A percentile compares a stretch with the other conserved stretches of the same genome.
Conservation (phyloP, 2,329 filamentous ascomycete species). For the Gremmenia infestans region DNA sequence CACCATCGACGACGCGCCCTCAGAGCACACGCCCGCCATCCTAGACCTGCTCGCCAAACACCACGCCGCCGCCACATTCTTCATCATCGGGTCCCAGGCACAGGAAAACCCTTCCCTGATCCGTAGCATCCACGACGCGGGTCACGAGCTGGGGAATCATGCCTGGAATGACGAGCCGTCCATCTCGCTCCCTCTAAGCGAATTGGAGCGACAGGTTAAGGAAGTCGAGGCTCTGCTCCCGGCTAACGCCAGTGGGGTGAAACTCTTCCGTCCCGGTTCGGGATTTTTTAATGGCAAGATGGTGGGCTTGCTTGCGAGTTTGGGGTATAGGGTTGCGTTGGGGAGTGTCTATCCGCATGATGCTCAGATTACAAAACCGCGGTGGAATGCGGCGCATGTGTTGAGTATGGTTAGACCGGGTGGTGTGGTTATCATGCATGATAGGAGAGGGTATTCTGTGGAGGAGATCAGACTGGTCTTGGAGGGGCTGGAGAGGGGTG, state of each 20-base stretch:
- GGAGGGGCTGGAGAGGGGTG: slow-evolving; percentile 62
- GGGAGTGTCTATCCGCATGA: slow-evolving; percentile 88
- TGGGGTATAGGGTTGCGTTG: slow-evolving; percentile 71
- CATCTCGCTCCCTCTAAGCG: slow-evolving; percentile 50
- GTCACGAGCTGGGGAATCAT: slow-evolving; percentile 78
- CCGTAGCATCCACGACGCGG: slow-evolving; percentile 51
- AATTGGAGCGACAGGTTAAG: slow-evolving; percentile 58
- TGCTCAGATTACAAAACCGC: slow-evolving; percentile 68
- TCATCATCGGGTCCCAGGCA: slow-evolving; percentile 79
- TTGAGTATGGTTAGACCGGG: slow-evolving; percentile 74
- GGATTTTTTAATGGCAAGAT: slow-evolving; percentile 76
- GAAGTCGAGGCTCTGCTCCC: slow-evolving; percentile 52
- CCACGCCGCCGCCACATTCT: slow-evolving; percentile 75
- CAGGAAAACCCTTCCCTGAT: slow-evolving; percentile 49
- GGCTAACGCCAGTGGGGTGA: slow-evolving; percentile 46
- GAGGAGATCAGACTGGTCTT: slow-evolving; percentile 72
- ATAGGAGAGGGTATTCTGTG: slow-evolving; percentile 74
- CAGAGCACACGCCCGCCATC: slow-evolving; percentile 65
- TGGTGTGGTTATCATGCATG: slow-evolving; percentile 80
- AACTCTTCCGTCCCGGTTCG: slow-evolving; percentile 78
- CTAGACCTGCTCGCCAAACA: slow-evolving; percentile 60
- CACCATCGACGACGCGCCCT: slow-evolving; percentile 84
- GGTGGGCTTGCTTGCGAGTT: slow-evolving; percentile 50
- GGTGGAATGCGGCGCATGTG: slow-evolving; percentile 71
- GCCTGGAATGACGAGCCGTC: slow-evolving; percentile 84